A percentile compares a stretch with the other conserved stretches of the same genome.
Conservation (phyloP, 2,329 filamentous ascomycete genomes). For the Phialophora verrucosa region DNA sequence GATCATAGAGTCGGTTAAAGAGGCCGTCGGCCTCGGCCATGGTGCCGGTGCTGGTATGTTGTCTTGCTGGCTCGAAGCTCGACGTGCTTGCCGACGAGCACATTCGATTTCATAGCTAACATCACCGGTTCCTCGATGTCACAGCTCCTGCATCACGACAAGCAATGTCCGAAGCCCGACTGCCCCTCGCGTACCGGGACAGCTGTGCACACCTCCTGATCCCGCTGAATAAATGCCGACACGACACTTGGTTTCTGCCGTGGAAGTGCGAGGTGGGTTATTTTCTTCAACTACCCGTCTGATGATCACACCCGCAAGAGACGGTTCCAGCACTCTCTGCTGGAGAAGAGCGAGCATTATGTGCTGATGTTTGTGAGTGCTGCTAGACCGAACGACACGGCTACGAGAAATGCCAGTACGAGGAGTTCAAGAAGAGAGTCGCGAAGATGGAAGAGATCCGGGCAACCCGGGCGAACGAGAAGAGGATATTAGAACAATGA, state of each 20-base stretch:
- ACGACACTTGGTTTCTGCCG: conserved; percentile 88
- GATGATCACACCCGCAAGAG: not conserved
- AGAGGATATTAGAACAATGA: conserved; percentile 1
- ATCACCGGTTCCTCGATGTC: not conserved
- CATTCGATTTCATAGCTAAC: conserved; percentile 38
- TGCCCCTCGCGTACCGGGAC: conserved; percentile 91
- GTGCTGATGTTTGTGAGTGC: conserved; percentile 26
- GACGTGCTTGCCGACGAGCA: not conserved
- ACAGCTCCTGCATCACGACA: conserved; percentile 70
- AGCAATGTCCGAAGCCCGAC: conserved; percentile 89
- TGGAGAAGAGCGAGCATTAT: not conserved
- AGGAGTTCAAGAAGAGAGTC: conserved; percentile 97
- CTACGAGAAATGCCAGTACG: conserved; percentile 99
- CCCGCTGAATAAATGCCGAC: conserved; percentile 91
- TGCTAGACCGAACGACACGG: conserved; percentile 88
- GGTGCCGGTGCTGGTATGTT: conserved; percentile 48
- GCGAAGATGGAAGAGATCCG: conserved; percentile 98
- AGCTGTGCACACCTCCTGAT: conserved; percentile 94
- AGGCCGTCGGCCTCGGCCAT: conserved; percentile 53
- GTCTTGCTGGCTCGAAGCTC: conserved; percentile 1
- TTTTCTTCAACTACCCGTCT: not conserved
- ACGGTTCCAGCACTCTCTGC: not conserved
- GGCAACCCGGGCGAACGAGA: conserved; percentile 65
- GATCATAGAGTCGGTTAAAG: conserved; percentile 55
- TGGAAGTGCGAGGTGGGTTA: conserved; percentile 93